Evolutionary conservation across 2,329 filamentous ascomycete genomes (phyloP).

Genomic region (Aspergillus sp.): DNA sequence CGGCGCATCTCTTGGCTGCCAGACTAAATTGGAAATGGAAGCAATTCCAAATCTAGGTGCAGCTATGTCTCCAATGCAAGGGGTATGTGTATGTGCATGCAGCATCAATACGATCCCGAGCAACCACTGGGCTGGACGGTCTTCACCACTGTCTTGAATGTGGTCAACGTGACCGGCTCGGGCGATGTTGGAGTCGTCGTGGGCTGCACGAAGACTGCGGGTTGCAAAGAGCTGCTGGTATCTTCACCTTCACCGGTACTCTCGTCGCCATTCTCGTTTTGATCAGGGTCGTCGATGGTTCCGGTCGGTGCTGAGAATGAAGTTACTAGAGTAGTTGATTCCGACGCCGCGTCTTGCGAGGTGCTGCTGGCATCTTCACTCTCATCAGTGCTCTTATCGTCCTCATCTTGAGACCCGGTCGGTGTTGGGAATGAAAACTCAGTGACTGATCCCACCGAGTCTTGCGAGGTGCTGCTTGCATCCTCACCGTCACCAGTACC

Average conservation of each 20-base stretch:
- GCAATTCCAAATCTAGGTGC: background rate
- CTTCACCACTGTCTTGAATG: conserved; percentile 25
- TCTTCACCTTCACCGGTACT: too few species aligned
- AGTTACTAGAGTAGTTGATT: background rate
- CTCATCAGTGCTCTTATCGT: too few species aligned
- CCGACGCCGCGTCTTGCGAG: background rate
- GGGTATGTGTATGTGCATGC: background rate
- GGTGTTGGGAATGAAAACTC: background rate
- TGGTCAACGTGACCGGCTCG: conserved; percentile 22
- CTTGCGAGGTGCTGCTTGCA: background rate
- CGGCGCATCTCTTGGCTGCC: background rate
- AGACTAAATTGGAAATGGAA: background rate
- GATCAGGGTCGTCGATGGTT: too few species aligned
- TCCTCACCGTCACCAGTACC: background rate
- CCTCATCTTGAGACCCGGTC: too few species aligned
- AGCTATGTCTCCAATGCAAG: conserved; percentile 8
- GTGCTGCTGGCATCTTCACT: background rate
- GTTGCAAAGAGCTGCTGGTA: background rate
- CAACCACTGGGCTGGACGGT: conserved; percentile 16
- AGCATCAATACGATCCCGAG: background rate
- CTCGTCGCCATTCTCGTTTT: too few species aligned
- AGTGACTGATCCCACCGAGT: too few species aligned
- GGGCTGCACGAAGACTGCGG: background rate
- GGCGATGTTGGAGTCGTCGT: background rate
- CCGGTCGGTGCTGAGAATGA: background rate